Conservation (phyloP, 1,284 basidiomycete species). For the Irpex lacteus region DNA sequence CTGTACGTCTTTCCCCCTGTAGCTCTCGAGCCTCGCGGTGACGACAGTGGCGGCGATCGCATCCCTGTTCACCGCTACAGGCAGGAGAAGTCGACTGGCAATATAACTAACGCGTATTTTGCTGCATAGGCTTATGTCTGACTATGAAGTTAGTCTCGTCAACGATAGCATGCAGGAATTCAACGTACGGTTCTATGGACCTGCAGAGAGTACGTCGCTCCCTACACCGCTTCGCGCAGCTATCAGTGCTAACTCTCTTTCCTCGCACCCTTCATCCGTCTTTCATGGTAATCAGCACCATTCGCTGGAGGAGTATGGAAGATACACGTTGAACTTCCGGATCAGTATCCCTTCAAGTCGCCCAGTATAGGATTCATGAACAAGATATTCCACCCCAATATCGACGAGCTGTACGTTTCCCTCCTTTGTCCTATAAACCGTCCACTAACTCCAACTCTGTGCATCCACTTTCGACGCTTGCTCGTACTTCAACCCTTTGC, state of each 20-base stretch:
- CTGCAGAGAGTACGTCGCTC: constrained; percentile 80
- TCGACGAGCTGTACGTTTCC: constrained; percentile 84
- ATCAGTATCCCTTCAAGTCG: constrained; percentile 98
- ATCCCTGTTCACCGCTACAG: too few relatives aligned
- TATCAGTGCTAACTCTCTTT: background rate
- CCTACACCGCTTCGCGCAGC: background rate
- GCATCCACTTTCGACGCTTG: too few relatives aligned
- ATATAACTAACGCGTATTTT: too few relatives aligned
- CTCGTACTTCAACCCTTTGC: background rate
- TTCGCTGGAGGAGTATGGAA: constrained; percentile 98
- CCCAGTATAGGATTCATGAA: constrained; percentile 99
- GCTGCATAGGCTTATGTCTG: constrained; percentile 86
- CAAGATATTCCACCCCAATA: constrained; percentile 99
- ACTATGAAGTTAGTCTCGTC: constrained; percentile 95
- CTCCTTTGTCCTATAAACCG: constrained; percentile 7
- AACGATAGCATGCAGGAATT: constrained; percentile 99
- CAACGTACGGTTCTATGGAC: constrained; percentile 94
- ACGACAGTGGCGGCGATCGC: background rate
- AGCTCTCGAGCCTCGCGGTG: background rate
- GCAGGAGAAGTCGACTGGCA: too few relatives aligned
- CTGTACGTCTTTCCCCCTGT: constrained; percentile 59
- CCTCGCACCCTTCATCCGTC: background rate
- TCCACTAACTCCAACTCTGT: background rate
- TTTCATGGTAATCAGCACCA: constrained; percentile 61
- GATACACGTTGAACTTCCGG: constrained; percentile 98